Evolutionary conservation across 2,329 filamentous ascomycete genomes (phyloP).

Genomic region (Fusarium napiforme): DNA sequence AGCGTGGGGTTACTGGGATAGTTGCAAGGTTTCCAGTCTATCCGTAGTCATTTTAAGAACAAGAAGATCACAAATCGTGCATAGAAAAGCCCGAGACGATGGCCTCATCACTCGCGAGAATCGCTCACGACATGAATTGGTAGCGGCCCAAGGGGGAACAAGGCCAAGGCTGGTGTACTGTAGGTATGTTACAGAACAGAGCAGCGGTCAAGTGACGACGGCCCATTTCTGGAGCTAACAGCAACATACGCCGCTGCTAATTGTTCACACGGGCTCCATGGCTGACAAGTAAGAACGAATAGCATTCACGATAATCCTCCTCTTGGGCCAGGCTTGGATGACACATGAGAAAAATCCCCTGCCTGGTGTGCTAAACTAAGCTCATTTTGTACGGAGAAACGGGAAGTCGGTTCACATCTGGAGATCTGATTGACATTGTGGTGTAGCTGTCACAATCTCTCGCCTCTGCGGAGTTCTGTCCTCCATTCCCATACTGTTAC

Average conservation of each 20-base stretch:
- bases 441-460: conserved; percentile 32
- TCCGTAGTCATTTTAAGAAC: conserved; percentile 20
- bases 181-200: conserved; percentile 29
- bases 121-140: conserved; percentile 39
- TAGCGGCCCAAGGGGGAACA: conserved; percentile 35
- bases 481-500: conserved; percentile 34
- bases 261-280: conserved; percentile 38
- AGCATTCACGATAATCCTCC: conserved; percentile 26
- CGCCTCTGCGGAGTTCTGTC: conserved; percentile 17
- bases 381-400: conserved; percentile 26
- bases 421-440: conserved; percentile 29
- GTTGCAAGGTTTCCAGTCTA: conserved; percentile 37
- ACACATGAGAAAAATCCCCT: conserved; percentile 41
- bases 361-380: conserved; percentile 27
- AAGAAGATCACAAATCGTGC: conserved; percentile 34
- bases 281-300: conserved; percentile 38
- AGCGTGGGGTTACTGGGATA: conserved; percentile 43
- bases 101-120: conserved; percentile 41
- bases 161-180: conserved; percentile 13
- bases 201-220: conserved; percentile 44
- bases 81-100: conserved; percentile 37
- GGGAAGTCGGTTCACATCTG: conserved; percentile 35
- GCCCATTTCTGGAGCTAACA: conserved; percentile 38
- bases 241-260: conserved; percentile 26
- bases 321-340: conserved; percentile 38